These are phyloP conservation scores for Sphaerulina vaccinii DNA, from an alignment of 2,329 filamentous ascomycete species.

Conservation along the genomic window DNA sequence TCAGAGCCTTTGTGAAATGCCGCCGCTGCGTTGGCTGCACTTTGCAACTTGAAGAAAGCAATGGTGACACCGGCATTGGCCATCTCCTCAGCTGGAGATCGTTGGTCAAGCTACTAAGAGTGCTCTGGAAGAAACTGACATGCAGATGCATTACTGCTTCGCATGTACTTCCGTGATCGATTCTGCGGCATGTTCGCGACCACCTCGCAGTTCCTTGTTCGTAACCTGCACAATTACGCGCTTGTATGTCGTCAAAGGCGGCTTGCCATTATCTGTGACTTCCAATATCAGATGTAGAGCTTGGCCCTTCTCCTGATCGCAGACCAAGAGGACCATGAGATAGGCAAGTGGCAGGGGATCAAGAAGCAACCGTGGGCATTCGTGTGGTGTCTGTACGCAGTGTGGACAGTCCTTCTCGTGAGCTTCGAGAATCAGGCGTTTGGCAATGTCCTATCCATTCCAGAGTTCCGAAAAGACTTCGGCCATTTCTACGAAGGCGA, in stretches of 20 bases:
- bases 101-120: no score
- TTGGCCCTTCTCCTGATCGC: no score
- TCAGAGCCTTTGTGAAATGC: no score
- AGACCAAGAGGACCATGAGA: slow-evolving; percentile 25
- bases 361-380: slow-evolving; percentile 34
- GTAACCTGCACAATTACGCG: slow-evolving; percentile 13
- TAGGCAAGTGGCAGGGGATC: slow-evolving; percentile 31
- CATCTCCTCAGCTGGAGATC: no score
- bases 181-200: slow-evolving; percentile 1
- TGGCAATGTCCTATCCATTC: slow-evolving; percentile 46
- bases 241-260: slow-evolving; percentile 10
- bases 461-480: slow-evolving; percentile 49
- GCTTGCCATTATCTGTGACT: slow-evolving; percentile 4
- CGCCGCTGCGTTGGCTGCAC: no score
- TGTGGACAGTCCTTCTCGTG: slow-evolving; percentile 43
- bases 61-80: no score
- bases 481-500: slow-evolving; percentile 38
- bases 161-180: slow-evolving; percentile 9
- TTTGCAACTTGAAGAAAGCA: no score
- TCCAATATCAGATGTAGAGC: slow-evolving; percentile 6
- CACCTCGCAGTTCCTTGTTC: slow-evolving; percentile 2
- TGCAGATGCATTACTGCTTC: no score
- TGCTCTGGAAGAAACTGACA: no score
- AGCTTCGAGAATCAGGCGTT: slow-evolving; percentile 46
- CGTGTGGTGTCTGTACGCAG: slow-evolving; percentile 43